Evolutionary conservation across 345 rosid species (phyloP).

Genomic region (Lepidium aucheri): DNA sequence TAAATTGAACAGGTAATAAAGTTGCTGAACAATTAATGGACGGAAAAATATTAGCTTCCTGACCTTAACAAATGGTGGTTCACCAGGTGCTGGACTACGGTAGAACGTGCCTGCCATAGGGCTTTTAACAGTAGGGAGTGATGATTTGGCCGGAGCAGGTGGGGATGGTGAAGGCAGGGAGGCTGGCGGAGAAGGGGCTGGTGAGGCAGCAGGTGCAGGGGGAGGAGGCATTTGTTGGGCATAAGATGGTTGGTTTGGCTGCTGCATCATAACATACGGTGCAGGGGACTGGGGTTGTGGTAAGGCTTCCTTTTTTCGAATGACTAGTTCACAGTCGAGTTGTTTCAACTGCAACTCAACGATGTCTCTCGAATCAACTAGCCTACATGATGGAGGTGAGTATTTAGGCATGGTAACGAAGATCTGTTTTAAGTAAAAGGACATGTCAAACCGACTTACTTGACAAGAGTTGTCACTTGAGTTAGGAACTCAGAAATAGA

Average conservation of each 20-base stretch:
- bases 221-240: slow-evolving; percentile 33
- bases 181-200: slow-evolving; percentile 32
- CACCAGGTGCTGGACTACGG: slow-evolving; percentile 69
- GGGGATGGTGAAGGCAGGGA: slow-evolving; percentile 41
- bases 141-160: slow-evolving; percentile 45
- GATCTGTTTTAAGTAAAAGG: background rate
- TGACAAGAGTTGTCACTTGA: slow-evolving; percentile 77
- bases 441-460: slow-evolving; percentile 34
- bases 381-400: slow-evolving; percentile 38
- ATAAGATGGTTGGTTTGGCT: slow-evolving; percentile 35
- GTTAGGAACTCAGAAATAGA: slow-evolving; percentile 64
- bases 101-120: slow-evolving; percentile 96
- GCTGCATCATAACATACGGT: slow-evolving; percentile 47
- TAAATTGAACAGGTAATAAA: background rate
- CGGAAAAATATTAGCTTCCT: background rate
- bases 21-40: background rate
- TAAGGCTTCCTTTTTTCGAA: slow-evolving; percentile 86
- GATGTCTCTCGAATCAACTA: slow-evolving; percentile 86
- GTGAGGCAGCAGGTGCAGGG: slow-evolving; percentile 34
- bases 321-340: slow-evolving; percentile 64
- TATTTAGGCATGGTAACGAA: background rate
- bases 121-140: slow-evolving; percentile 63
- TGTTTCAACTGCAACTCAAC: slow-evolving; percentile 84
- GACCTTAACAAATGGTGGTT: slow-evolving; percentile 80
- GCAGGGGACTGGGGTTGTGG: slow-evolving; percentile 50